phyloP scores from a whole-genome alignment of 192 early-diverging fungal species.

The Geranomyces variabilis region DNA sequence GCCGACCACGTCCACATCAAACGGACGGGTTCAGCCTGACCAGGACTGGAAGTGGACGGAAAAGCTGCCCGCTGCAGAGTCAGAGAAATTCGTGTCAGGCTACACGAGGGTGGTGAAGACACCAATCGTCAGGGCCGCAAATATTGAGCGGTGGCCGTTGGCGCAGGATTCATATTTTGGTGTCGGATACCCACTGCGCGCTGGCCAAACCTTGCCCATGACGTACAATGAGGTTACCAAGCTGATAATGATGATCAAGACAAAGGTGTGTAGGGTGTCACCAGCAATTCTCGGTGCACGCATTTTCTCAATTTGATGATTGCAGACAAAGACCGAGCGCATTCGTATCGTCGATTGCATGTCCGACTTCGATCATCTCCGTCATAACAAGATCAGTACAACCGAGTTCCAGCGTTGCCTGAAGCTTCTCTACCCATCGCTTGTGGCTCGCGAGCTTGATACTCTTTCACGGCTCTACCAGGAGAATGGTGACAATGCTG shows the following conservation, averaged over 20 bases:
- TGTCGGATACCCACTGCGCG: not conserved
- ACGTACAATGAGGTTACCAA: conserved; percentile 31
- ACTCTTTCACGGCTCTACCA: not conserved
- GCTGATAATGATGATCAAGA: conserved; percentile 52
- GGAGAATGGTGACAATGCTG: not conserved
- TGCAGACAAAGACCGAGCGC: conserved; percentile 54
- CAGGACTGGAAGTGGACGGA: conserved; percentile 7
- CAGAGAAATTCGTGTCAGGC: conserved; percentile 1
- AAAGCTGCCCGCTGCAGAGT: not conserved
- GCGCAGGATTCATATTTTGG: conserved; percentile 10
- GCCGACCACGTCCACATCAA: not conserved
- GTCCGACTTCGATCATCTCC: conserved; percentile 59
- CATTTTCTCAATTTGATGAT: conserved; percentile 1
- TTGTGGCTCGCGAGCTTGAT: conserved; percentile 19
- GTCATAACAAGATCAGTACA: conserved; percentile 51
- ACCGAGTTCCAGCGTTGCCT: conserved; percentile 54
- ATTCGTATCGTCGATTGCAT: conserved; percentile 61
- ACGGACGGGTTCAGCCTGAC: not conserved
- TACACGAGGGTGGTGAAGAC: conserved; percentile 5
- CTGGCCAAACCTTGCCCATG: conserved; percentile 1
- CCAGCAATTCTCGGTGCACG: conserved; percentile 1
- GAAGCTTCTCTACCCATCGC: conserved; percentile 49
- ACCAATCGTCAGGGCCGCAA: not conserved
- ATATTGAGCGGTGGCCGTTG: not conserved
- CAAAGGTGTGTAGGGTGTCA: conserved; percentile 34